Percentiles rank a stretch among this genome's conserved stretches.
Evolutionary conservation across 129 eudicot species (phyloP).

Genomic region (Smallanthus sonchifolius): DNA sequence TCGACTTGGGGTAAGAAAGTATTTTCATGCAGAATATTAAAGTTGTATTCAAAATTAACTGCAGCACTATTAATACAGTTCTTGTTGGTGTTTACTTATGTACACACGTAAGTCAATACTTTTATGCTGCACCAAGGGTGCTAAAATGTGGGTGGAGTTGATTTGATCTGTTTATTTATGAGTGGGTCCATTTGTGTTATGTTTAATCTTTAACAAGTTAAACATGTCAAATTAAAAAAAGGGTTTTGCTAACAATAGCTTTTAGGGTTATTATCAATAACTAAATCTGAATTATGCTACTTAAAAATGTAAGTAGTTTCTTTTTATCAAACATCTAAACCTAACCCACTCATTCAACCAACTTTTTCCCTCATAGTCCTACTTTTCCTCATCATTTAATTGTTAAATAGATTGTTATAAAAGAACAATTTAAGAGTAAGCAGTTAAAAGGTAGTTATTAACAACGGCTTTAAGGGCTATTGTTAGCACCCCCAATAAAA

Average conservation of each 20-base stretch:
- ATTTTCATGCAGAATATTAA: not conserved
- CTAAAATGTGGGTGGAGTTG: not conserved
- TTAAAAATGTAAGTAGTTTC: not conserved
- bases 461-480: not conserved
- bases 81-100: not conserved
- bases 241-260: not conserved
- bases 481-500: not conserved
- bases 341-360: not conserved
- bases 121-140: not conserved
- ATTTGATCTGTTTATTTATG: not conserved
- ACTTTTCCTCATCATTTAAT: not conserved
- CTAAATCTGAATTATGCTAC: not conserved
- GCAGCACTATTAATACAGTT: not conserved
- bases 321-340: not conserved
- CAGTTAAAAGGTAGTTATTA: not conserved
- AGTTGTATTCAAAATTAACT: not conserved
- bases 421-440: not conserved
- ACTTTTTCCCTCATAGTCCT: not conserved
- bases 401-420: not conserved
- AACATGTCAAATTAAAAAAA: not conserved
- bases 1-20: conserved; percentile 60
- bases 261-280: not conserved
- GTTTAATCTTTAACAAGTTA: not conserved
- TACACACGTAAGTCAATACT: not conserved
- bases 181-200: not conserved